These are phyloP conservation scores for Polyplosphaeria fusca DNA, from an alignment of 495 filamentous ascomycete genomes.

Conservation along the genomic window DNA sequence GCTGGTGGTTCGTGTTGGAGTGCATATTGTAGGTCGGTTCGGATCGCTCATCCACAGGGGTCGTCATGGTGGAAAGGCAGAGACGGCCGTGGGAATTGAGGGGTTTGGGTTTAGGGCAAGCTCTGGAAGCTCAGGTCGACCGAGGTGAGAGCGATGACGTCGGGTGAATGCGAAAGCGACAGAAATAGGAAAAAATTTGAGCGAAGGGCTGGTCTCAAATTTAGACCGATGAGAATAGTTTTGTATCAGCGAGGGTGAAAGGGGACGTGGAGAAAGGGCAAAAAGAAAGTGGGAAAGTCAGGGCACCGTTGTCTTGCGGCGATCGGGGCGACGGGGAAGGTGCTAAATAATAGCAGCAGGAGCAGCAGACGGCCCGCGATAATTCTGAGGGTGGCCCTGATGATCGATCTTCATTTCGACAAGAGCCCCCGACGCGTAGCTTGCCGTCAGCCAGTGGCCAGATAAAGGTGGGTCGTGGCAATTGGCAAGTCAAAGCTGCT, in stretches of 20 bases:
- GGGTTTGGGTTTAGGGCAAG: neutral
- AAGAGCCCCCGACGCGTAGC: neutral
- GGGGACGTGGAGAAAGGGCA: too few species aligned
- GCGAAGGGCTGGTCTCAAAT: too few species aligned
- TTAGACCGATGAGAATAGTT: too few species aligned
- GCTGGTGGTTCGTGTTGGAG: constrained; percentile 22
- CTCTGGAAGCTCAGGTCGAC: neutral
- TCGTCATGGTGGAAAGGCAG: constrained; percentile 46
- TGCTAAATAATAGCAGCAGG: neutral
- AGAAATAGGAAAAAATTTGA: neutral
- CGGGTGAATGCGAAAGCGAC: neutral
- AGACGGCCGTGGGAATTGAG: neutral
- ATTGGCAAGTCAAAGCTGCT: constrained; percentile 1
- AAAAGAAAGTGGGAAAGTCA: neutral
- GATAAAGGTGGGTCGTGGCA: constrained; percentile 13
- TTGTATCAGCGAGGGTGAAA: too few species aligned
- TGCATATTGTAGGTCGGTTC: constrained; percentile 40
- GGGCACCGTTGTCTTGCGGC: neutral
- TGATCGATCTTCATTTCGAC: constrained; percentile 12
- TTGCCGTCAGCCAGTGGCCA: neutral
- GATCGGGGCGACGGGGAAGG: neutral
- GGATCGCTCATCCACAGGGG: constrained; percentile 49
- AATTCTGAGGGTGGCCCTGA: constrained; percentile 5
- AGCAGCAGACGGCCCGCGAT: neutral
- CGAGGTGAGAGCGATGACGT: constrained; percentile 8